Conservation (phyloP, 345 rosid species). For the Eucalyptus fibrosa region DNA sequence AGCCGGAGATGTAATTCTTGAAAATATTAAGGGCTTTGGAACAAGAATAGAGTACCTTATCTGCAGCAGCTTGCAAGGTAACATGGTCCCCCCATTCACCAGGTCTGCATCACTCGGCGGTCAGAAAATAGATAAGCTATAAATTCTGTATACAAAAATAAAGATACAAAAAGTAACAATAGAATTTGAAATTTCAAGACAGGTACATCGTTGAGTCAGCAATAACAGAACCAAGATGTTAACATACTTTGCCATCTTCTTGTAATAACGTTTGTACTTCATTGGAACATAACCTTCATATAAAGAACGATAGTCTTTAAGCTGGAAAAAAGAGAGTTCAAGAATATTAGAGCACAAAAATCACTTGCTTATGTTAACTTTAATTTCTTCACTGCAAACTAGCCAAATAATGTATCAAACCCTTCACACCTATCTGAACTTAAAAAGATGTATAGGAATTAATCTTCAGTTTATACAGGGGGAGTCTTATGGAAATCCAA, state of each 20-base stretch:
- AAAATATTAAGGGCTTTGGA: neutral
- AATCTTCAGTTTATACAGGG: neutral
- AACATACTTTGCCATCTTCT: slow-evolving; percentile 82
- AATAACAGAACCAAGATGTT: neutral
- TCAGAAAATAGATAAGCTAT: neutral
- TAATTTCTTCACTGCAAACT: neutral
- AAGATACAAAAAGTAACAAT: neutral
- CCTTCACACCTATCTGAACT: neutral
- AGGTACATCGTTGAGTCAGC: neutral
- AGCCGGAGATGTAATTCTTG: neutral
- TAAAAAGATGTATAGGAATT: neutral
- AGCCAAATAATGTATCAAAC: neutral
- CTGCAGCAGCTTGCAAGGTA: slow-evolving; percentile 95
- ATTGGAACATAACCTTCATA: slow-evolving; percentile 91
- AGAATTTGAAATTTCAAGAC: neutral
- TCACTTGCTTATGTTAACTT: neutral
- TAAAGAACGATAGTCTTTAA: slow-evolving; percentile 48
- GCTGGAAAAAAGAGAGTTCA: slow-evolving; percentile 19
- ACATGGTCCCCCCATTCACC: slow-evolving; percentile 99
- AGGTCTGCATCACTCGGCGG: slow-evolving; percentile 28
- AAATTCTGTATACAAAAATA: neutral
- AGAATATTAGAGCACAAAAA: neutral
- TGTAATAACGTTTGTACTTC: slow-evolving; percentile 82
- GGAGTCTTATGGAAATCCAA: neutral
- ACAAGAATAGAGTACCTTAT: slow-evolving; percentile 41